Evolutionary conservation across 176 grass and related monocot species (phyloP).

Genomic region (Areca catechu): DNA sequence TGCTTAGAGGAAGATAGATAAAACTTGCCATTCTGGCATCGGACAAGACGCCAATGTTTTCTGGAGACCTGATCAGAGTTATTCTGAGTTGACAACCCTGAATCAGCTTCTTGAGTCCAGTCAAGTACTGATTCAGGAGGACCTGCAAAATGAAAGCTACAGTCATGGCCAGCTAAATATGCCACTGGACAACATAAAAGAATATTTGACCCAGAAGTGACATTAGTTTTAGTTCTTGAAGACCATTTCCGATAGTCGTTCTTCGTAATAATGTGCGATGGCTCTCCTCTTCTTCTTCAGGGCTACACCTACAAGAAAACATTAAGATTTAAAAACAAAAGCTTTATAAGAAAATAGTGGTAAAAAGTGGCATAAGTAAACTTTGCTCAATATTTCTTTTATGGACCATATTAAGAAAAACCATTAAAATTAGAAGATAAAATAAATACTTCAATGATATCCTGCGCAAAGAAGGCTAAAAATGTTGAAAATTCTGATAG

Average conservation of each 20-base stretch:
- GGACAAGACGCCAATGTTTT: conserved; percentile 92
- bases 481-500: no score
- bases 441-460: no score
- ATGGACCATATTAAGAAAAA: no score
- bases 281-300: conserved; percentile 56
- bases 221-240: background rate
- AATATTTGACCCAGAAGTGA: background rate
- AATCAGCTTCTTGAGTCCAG: conserved; percentile 77
- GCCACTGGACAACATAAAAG: conserved; percentile 1
- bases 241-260: conserved; percentile 98
- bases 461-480: no score
- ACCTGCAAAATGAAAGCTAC: conserved; percentile 39
- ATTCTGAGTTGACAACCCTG: conserved; percentile 43
- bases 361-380: no score
- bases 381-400: no score
- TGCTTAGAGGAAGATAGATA: no score
- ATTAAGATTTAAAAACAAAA: background rate
- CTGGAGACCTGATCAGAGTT: conserved; percentile 77
- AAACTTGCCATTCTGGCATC: conserved; percentile 92
- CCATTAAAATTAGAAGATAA: no score
- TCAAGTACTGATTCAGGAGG: conserved; percentile 84
- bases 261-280: conserved; percentile 50
- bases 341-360: no score
- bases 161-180: conserved; percentile 8
- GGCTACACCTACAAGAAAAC: conserved; percentile 54